Conservation (phyloP, 2,329 filamentous ascomycete species). For the Pseudohalonectria lignicola region DNA sequence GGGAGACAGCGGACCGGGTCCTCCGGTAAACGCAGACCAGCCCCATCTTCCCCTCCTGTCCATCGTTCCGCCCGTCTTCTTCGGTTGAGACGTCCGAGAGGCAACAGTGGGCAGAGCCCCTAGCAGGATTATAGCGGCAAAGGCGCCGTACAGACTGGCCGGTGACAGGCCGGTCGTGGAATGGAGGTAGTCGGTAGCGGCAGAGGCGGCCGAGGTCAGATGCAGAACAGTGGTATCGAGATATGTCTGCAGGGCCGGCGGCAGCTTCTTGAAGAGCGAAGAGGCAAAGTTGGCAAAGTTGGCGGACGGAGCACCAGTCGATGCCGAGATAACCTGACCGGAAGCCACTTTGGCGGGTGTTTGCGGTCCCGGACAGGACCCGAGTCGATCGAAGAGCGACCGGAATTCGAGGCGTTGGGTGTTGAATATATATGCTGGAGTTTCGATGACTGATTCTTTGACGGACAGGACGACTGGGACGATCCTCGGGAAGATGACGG, state of each 20-base stretch:
- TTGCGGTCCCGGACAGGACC: conserved; percentile 28
- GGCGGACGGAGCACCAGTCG: conserved; percentile 42
- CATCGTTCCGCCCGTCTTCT: neutral
- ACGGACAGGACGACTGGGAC: no score
- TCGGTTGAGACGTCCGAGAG: conserved; percentile 5
- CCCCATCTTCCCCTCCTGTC: conserved; percentile 29
- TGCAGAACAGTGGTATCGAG: conserved; percentile 40
- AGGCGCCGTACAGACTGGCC: conserved; percentile 36
- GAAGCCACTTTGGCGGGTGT: conserved; percentile 51
- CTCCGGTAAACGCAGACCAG: conserved; percentile 28
- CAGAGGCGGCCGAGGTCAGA: conserved; percentile 36
- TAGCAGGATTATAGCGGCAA: conserved; percentile 35
- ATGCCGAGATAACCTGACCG: conserved; percentile 44
- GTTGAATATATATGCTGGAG: no score
- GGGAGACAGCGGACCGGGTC: conserved; percentile 29
- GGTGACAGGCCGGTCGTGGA: conserved; percentile 39
- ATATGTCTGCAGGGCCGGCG: conserved; percentile 41
- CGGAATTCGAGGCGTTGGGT: no score
- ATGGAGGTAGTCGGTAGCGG: conserved; percentile 38
- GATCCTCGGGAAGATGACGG: no score
- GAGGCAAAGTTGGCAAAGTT: conserved; percentile 42
- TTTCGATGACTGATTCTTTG: no score
- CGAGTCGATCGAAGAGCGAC: no score
- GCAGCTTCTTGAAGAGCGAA: conserved; percentile 26
- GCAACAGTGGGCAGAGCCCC: conserved; percentile 29